Conservation (phyloP, 2,329 filamentous ascomycete genomes). For the Sporothrix pallida region DNA sequence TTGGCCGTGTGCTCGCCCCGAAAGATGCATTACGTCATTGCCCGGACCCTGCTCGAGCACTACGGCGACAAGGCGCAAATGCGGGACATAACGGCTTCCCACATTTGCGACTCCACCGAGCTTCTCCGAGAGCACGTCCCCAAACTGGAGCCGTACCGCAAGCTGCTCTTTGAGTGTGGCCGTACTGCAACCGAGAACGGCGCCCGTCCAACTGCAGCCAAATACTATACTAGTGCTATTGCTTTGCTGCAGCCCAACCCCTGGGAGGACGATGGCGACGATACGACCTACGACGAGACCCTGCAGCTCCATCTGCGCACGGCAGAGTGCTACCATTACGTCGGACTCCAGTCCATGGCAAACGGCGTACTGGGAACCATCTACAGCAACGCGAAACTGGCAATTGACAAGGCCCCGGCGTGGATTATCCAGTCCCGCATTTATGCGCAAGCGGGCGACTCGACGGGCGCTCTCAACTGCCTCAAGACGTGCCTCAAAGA, state of each 20-base stretch:
- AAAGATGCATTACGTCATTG: slow-evolving; percentile 91
- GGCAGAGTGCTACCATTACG: slow-evolving; percentile 82
- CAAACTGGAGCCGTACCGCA: slow-evolving; percentile 70
- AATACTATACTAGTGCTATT: slow-evolving; percentile 79
- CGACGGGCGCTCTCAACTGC: slow-evolving; percentile 68
- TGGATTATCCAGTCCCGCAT: slow-evolving; percentile 85
- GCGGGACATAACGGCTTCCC: slow-evolving; percentile 76
- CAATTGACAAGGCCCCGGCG: slow-evolving; percentile 81
- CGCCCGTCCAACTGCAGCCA: slow-evolving; percentile 78
- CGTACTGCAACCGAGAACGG: slow-evolving; percentile 80
- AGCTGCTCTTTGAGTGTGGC: slow-evolving; percentile 79
- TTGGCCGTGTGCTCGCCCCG: slow-evolving; percentile 71
- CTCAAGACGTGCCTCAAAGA: slow-evolving; percentile 74
- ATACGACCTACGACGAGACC: slow-evolving; percentile 86
- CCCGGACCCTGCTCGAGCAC: slow-evolving; percentile 78
- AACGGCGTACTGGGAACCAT: slow-evolving; percentile 71
- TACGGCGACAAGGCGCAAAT: slow-evolving; percentile 64
- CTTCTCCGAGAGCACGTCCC: slow-evolving; percentile 72
- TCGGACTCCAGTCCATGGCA: slow-evolving; percentile 72
- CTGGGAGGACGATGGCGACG: slow-evolving; percentile 72
- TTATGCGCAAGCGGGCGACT: slow-evolving; percentile 74
- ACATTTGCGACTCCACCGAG: slow-evolving; percentile 77
- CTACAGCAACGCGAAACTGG: slow-evolving; percentile 70
- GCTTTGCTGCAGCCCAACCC: slow-evolving; percentile 77
- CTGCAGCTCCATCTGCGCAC: slow-evolving; percentile 77